A percentile compares a stretch with the other conserved stretches of the same genome.
These are phyloP conservation scores for Populus alba DNA, from an alignment of 345 rosid species.

Conservation along the genomic window DNA sequence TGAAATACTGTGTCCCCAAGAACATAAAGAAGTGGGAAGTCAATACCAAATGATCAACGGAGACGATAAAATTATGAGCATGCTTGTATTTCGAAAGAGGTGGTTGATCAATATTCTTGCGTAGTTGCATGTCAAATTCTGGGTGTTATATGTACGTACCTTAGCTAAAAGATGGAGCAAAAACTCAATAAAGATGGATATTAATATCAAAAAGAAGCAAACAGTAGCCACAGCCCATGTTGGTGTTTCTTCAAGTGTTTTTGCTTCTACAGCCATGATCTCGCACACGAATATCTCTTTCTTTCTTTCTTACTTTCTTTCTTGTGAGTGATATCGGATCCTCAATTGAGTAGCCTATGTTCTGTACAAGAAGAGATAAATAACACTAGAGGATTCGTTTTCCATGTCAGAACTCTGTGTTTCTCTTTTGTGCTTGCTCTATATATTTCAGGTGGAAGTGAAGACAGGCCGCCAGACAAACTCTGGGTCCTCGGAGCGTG, in stretches of 20 bases:
- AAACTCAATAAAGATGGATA: slow-evolving; percentile 59
- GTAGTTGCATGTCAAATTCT: not conserved
- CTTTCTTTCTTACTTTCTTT: not conserved
- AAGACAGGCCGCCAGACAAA: not conserved
- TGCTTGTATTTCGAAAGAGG: too few relatives aligned
- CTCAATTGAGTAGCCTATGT: not conserved
- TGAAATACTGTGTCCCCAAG: slow-evolving; percentile 42
- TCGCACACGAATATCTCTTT: not conserved
- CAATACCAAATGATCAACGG: not conserved
- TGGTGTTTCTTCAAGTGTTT: slow-evolving; percentile 54
- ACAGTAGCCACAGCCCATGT: slow-evolving; percentile 90
- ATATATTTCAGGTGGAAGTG: not conserved
- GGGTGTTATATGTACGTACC: slow-evolving; percentile 22
- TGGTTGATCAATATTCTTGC: not conserved
- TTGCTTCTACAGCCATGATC: slow-evolving; percentile 28
- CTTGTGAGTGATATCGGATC: not conserved
- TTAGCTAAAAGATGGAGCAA: slow-evolving; percentile 50
- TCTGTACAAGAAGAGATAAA: not conserved
- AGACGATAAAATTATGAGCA: too few relatives aligned
- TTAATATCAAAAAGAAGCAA: slow-evolving; percentile 54
- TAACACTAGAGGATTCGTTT: not conserved
- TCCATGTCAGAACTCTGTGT: not conserved
- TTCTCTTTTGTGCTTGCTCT: not conserved
- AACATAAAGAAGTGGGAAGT: not conserved
- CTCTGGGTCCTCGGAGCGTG: not conserved